A percentile compares a stretch with the other conserved stretches of the same genome.
These are phyloP conservation scores for Aureobasidium mangrovei DNA, from an alignment of 2,329 filamentous ascomycete genomes.

Conservation along the genomic window DNA sequence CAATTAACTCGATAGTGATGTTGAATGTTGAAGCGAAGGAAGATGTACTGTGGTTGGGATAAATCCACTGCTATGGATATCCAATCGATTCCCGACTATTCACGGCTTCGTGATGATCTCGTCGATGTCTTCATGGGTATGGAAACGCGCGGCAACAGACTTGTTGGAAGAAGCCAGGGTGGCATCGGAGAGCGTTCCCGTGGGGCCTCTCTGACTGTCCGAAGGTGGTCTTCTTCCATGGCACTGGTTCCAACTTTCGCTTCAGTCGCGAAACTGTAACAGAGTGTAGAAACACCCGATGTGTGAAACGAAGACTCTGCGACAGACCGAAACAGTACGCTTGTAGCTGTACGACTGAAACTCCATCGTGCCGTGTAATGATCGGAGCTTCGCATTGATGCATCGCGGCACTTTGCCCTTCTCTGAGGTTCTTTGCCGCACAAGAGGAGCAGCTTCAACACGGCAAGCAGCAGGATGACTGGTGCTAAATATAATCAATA, in stretches of 20 bases:
- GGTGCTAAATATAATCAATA: no score
- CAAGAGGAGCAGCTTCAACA: background rate
- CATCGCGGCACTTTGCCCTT: background rate
- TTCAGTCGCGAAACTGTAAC: slow-evolving; percentile 1
- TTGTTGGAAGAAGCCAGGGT: background rate
- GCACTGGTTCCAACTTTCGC: background rate
- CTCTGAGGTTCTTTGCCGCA: no score
- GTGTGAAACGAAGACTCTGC: slow-evolving; percentile 8
- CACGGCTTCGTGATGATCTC: background rate
- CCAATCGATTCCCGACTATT: no score
- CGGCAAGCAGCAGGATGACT: no score
- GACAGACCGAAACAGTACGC: slow-evolving; percentile 2
- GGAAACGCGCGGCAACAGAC: background rate
- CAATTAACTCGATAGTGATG: background rate
- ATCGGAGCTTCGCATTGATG: background rate
- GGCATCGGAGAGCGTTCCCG: background rate
- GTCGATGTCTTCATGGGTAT: background rate
- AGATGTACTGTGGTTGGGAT: background rate
- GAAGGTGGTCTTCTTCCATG: background rate
- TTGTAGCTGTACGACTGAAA: background rate
- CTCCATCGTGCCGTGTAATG: background rate
- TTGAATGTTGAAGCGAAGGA: slow-evolving; percentile 1
- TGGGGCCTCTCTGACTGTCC: background rate
- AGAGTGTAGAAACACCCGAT: background rate
- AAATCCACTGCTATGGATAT: background rate